Evolutionary conservation across 164 flowering plant species (phyloP), one percentile per base, ranked within the genome.

Genomic region (Annona cherimola): DNA sequence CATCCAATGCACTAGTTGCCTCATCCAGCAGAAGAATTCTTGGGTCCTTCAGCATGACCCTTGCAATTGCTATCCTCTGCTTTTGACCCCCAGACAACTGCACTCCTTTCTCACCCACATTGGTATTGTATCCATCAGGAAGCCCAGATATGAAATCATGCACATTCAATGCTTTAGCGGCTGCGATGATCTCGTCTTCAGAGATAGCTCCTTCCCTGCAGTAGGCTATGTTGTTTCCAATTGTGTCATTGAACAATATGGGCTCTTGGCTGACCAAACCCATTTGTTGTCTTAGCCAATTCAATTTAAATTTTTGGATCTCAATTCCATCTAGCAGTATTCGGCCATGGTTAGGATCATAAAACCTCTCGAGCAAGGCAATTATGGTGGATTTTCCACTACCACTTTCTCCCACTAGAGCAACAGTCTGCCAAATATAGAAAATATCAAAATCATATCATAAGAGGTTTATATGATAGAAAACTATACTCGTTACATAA

Each of bases 211-310:
- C 90, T 40, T 78, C 76, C 55, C 83, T 90, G 44, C 93, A 87
- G 45, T 90, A 91, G 4, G 97, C 89, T 39, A 91, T 85, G 83
- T 91, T 91, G 69, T 72, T 71, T 0, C 88, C 84, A 42, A 88
- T 89, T 0, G 87, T 86, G 42, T 87, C 97, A 62, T 86, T 89
- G 82, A 91, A 91, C 16, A 91, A 82, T 4, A 85, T 59, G 3
- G 92, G 97, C 75, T 89, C 92, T 81, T 89, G 97, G 54, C 92
- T 75, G 2, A 91, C 96, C 70, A 91, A 68, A 0, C 92, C 96
- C 81, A 89, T 87, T 39, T 89, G 92, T 71, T 86, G 87, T 75
- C 94, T 84, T 46, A 89, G 76, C 94, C 92, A 91, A 55, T 81
- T 81, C 59, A 91, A 69, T 62, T 83, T 84, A n/a, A 89, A 69